Percentiles rank a stretch among this genome's conserved stretches.
phyloP scores from a whole-genome alignment of 306 rosid genomes.

The Hylodesmum podocarpum region DNA sequence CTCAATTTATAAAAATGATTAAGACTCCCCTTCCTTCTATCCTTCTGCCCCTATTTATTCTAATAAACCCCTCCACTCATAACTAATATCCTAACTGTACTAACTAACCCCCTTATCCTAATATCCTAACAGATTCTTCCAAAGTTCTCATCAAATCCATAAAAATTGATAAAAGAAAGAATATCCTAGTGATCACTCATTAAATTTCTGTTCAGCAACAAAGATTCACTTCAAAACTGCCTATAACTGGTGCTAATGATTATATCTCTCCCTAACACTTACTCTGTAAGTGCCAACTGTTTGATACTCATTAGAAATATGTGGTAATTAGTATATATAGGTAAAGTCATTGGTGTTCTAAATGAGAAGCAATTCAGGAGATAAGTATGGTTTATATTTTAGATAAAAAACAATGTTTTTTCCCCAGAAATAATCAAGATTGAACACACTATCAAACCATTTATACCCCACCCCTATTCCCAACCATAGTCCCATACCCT shows the following conservation, averaged over 20 bases:
- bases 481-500: not conserved
- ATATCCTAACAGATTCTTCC: too few species aligned
- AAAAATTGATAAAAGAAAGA: not conserved
- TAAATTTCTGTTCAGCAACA: not conserved
- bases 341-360: not conserved
- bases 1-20: too few species aligned
- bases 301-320: not conserved
- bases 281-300: not conserved
- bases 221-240: not conserved
- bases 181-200: not conserved
- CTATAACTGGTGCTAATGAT: not conserved
- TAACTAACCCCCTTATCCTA: too few species aligned
- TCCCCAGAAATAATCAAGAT: not conserved
- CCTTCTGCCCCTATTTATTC: too few species aligned
- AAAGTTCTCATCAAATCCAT: not conserved
- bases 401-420: not conserved
- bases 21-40: too few species aligned
- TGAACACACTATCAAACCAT: not conserved
- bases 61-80: too few species aligned
- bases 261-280: not conserved
- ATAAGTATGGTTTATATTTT: not conserved
- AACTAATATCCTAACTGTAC: too few species aligned
- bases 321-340: not conserved
- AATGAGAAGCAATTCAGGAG: not conserved
- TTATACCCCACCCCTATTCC: not conserved